Base-by-base conservation (phyloP, 805 yeast genomes). In the Yarrowia sp. region DNA sequence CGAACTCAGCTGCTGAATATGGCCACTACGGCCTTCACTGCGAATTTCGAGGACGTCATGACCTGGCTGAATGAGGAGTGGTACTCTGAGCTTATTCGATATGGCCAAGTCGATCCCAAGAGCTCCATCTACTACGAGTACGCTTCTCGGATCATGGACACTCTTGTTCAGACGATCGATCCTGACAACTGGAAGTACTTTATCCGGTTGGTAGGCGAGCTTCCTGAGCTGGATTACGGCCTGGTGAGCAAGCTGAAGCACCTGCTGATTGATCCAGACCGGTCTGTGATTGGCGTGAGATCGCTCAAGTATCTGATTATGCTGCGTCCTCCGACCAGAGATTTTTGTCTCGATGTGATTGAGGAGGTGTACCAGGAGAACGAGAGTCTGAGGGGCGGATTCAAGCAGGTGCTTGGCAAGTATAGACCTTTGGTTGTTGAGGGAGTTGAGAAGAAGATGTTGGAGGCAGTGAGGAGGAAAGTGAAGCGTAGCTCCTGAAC, bases 41-140 rank as follows among this genome's bases (percentile, higher is more conserved):
- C 77, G 9, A 77, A 93, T 33, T 79, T 92, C 12, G 96, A 89
- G 63, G 74, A 86, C 33, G 84, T 90, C 18, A 84, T 93, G 36
- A 91, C 88, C 65, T 94, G 99, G 99, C 76, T 94, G 62, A 92
- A 88, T 68, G 99, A 94, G 74, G 99, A 94, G 72, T 94, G 97
- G 96, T 85, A 83, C 74, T 77, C 83, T 53, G 88, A 86, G 69
- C 75, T 69, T 73, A 32, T 63, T 63, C 66, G 70, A 68, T 7
- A 67, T 63, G 25, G 66, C 65, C 38, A 64, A 6, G 65, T 56
- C 7, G 49, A 18, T 60, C 59, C 24, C 66, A 61, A 49, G n/a
- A 65, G 66, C 62, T 58, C 68, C 10, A 39, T 53, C 12, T 94
- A 94, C 72, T 73, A 81, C 63, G 77, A 78, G 63, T 90, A 96